Percentiles rank a stretch among this genome's conserved stretches.
Evolutionary conservation across 495 filamentous ascomycete species (phyloP).

Genomic region (Glarea lozoyensis): DNA sequence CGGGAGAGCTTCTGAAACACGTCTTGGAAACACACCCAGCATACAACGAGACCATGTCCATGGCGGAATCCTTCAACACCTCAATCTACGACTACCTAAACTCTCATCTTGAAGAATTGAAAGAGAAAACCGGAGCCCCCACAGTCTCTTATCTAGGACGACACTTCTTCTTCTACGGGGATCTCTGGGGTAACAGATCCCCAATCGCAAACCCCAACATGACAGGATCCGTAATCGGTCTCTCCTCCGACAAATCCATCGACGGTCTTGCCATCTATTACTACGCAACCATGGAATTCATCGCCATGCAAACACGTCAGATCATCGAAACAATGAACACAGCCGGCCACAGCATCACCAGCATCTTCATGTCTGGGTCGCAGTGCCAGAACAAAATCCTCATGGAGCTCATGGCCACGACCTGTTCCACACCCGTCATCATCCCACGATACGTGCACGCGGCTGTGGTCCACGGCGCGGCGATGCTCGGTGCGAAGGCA

Average conservation of each 20-base stretch:
- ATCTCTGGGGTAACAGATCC: constrained; percentile 95
- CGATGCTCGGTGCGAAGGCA: constrained; percentile 94
- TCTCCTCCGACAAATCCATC: constrained; percentile 74
- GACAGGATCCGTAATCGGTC: constrained; percentile 78
- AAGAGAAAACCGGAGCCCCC: constrained; percentile 55
- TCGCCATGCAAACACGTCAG: constrained; percentile 89
- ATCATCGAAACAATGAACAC: constrained; percentile 90
- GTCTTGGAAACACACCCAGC: constrained; percentile 90
- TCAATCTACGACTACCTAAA: constrained; percentile 96
- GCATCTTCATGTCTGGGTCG: constrained; percentile 96
- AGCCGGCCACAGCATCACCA: constrained; percentile 71
- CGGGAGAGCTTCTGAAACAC: constrained; percentile 87
- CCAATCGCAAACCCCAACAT: constrained; percentile 88
- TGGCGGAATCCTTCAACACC: constrained; percentile 65
- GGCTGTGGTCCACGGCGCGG: constrained; percentile 92
- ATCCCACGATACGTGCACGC: constrained; percentile 89
- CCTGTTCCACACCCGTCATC: constrained; percentile 81
- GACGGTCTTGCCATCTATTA: constrained; percentile 86
- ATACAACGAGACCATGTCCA: constrained; percentile 63
- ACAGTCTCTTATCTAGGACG: constrained; percentile 75
- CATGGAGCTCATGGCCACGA: constrained; percentile 82
- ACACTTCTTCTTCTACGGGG: constrained; percentile 97
- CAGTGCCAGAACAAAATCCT: constrained; percentile 94
- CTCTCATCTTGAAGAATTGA: constrained; percentile 71
- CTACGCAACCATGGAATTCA: constrained; percentile 93